These are phyloP conservation scores for Rhodotorula sp. DNA, from an alignment of 1,284 basidiomycete species.

Conservation along the genomic window DNA sequence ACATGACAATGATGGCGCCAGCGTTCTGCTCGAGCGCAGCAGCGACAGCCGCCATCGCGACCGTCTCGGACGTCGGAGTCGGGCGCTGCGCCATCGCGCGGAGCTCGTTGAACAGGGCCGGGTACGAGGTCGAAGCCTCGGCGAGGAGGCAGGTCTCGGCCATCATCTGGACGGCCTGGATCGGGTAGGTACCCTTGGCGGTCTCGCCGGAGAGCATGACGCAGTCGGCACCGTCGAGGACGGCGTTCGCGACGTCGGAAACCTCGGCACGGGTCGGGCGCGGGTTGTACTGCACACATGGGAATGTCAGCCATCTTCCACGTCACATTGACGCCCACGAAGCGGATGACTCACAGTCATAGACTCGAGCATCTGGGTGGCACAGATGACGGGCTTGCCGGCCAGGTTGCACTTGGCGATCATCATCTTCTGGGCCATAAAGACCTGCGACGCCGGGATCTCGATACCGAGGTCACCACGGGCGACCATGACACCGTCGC, in stretches of 20 bases:
- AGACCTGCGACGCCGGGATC: constrained; percentile 95
- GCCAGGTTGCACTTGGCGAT: constrained; percentile 96
- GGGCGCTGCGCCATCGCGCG: constrained; percentile 74
- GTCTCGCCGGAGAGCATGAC: constrained; percentile 99
- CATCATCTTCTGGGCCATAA: constrained; percentile 99
- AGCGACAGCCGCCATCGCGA: constrained; percentile 88
- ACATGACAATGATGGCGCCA: constrained; percentile 90
- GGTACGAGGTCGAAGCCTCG: constrained; percentile 89
- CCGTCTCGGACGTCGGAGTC: constrained; percentile 87
- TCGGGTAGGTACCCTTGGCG: constrained; percentile 90
- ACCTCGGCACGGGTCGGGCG: constrained; percentile 94
- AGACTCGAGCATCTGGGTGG: constrained; percentile 99
- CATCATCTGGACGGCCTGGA: constrained; percentile 97
- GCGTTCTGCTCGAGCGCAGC: constrained; percentile 93
- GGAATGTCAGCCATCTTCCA: neutral
- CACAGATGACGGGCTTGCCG: constrained; percentile 97
- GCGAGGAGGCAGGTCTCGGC: constrained; percentile 94
- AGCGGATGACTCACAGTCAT: constrained; percentile 69
- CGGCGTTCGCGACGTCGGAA: constrained; percentile 96
- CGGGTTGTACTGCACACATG: constrained; percentile 67
- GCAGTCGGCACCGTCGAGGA: constrained; percentile 94
- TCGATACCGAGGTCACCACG: constrained; percentile 97
- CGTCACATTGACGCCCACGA: constrained; percentile 8
- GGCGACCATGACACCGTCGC: constrained; percentile 97
- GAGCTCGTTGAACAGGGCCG: constrained; percentile 85